Percentiles rank a stretch among this genome's conserved stretches.
Evolutionary conservation across 805 yeast species (phyloP).

Genomic region (Yamadazyma tumulicola): DNA sequence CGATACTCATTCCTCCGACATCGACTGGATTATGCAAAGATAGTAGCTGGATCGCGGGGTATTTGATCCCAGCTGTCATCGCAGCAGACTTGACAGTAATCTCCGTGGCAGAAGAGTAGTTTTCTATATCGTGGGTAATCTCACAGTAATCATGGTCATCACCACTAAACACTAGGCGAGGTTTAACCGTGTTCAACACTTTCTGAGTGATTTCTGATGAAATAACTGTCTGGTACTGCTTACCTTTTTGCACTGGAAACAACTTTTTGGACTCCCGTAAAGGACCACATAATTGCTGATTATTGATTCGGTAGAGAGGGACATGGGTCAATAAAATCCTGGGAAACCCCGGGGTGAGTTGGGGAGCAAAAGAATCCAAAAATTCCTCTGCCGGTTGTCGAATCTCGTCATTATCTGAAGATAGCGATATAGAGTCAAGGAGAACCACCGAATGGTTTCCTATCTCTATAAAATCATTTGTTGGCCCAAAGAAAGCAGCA

Average conservation of each 20-base stretch:
- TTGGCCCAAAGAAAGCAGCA: conserved; percentile 66
- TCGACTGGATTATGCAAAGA: conserved; percentile 39
- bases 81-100: conserved; percentile 38
- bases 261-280: conserved; percentile 60
- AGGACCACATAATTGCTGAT: conserved; percentile 67
- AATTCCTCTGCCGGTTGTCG: conserved; percentile 53
- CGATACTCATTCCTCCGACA: conserved; percentile 5
- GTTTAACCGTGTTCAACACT: conserved; percentile 57
- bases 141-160: conserved; percentile 98
- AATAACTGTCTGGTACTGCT: conserved; percentile 85
- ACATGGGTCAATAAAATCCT: conserved; percentile 79
- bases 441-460: conserved; percentile 72
- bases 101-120: conserved; percentile 20
- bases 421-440: conserved; percentile 76
- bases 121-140: conserved; percentile 46
- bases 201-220: conserved; percentile 54
- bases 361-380: conserved; percentile 32
- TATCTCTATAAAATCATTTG: conserved; percentile 51
- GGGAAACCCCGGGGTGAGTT: conserved; percentile 40
- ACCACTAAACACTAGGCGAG: conserved; percentile 75
- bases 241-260: conserved; percentile 72
- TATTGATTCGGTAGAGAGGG: conserved; percentile 73
- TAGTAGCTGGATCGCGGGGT: conserved; percentile 41
- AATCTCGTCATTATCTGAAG: conserved; percentile 43
- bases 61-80: conserved; percentile 39